Conservation (phyloP, 495 filamentous ascomycete genomes). For the Penicillium verhagenii region DNA sequence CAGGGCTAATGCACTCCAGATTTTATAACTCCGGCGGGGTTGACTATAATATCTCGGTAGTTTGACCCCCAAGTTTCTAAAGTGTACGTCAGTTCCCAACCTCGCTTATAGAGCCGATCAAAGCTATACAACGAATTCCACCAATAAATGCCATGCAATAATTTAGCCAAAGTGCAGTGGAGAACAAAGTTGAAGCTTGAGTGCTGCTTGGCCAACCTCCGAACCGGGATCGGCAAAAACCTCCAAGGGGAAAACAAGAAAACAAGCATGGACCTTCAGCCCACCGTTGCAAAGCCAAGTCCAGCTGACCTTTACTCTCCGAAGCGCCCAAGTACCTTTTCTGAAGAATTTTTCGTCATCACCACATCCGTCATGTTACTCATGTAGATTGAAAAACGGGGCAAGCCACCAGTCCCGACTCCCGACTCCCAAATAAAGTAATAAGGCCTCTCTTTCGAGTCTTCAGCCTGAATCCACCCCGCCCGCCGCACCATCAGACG, state of each 20-base stretch:
- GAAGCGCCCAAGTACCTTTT: background rate
- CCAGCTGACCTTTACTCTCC: background rate
- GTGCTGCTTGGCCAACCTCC: no score
- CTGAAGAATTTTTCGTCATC: background rate
- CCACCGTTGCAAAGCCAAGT: background rate
- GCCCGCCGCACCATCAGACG: conserved; percentile 3
- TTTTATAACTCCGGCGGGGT: background rate
- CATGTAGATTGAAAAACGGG: background rate
- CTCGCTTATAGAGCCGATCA: background rate
- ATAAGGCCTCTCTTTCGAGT: background rate
- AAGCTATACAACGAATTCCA: background rate
- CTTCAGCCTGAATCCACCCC: no score
- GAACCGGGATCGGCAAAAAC: background rate
- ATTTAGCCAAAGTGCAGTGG: background rate
- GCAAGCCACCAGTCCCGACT: background rate
- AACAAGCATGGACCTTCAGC: background rate
- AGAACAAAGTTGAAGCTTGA: background rate
- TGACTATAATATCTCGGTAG: background rate
- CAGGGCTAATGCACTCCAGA: no score
- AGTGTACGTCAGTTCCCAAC: background rate
- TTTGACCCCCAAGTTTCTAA: background rate
- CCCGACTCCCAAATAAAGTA: no score
- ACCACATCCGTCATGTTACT: background rate
- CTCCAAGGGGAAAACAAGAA: background rate
- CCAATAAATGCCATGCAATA: background rate